Conservation (phyloP, 2,329 filamentous ascomycete genomes). For the Hirsutella minnesotensis region DNA sequence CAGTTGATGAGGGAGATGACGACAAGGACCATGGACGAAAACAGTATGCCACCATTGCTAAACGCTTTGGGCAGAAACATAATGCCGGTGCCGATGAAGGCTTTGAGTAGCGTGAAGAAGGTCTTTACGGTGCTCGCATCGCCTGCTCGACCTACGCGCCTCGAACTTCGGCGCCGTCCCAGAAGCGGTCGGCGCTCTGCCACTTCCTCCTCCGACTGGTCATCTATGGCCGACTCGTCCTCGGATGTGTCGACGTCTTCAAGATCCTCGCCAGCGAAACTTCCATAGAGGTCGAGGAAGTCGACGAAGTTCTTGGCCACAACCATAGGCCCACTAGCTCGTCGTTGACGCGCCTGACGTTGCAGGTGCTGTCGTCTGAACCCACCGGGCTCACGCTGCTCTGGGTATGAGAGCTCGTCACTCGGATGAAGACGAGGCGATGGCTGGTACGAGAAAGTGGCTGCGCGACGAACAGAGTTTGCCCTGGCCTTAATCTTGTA, state of each 20-base stretch:
- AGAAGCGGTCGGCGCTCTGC: slow-evolving; percentile 47
- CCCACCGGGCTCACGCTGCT: slow-evolving; percentile 31
- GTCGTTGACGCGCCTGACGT: slow-evolving; percentile 26
- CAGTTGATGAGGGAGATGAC: slow-evolving; percentile 54
- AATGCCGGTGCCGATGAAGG: slow-evolving; percentile 69
- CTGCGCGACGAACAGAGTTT: slow-evolving; percentile 41
- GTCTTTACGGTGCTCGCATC: slow-evolving; percentile 60
- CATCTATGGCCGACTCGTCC: slow-evolving; percentile 44
- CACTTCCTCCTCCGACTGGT: slow-evolving; percentile 26
- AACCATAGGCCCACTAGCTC: slow-evolving; percentile 27
- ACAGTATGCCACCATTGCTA: slow-evolving; percentile 65
- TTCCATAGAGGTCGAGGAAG: slow-evolving; percentile 64
- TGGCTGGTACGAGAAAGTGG: slow-evolving; percentile 51
- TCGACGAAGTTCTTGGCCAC: slow-evolving; percentile 62
- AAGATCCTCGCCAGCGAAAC: slow-evolving; percentile 64
- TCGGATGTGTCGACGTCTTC: slow-evolving; percentile 35
- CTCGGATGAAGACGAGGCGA: slow-evolving; percentile 17
- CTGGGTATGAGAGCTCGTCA: slow-evolving; percentile 20
- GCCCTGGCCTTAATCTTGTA: slow-evolving; percentile 58
- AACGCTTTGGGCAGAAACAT: slow-evolving; percentile 76
- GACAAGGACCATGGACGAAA: slow-evolving; percentile 58
- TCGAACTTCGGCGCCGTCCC: slow-evolving; percentile 35
- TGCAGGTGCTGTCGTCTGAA: slow-evolving; percentile 35
- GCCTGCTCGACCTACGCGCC: slow-evolving; percentile 32
- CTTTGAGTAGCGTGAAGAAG: slow-evolving; percentile 69